phyloP scores from a whole-genome alignment of 1,284 basidiomycete species.

The Puccinia hordei region DNA sequence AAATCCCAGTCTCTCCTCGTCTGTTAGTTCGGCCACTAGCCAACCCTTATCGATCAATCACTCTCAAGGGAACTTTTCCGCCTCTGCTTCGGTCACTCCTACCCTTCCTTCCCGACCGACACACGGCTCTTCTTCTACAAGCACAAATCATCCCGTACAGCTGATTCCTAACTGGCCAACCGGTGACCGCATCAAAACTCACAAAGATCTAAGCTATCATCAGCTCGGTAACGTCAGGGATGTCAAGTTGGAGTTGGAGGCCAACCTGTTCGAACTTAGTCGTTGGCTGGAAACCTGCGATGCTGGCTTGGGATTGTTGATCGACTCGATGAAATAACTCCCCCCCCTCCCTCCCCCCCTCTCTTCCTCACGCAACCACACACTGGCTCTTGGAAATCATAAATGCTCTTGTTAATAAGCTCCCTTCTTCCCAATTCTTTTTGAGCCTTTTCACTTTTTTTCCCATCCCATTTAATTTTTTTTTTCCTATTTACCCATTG shows the following conservation, averaged over 20 bases:
- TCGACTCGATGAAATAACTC: constrained; percentile 36
- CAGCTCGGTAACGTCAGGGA: constrained; percentile 3
- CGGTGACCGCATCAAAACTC: constrained; percentile 25
- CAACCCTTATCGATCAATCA: not conserved
- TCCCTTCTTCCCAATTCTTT: no score
- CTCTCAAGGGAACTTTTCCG: not conserved
- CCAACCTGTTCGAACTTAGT: constrained; percentile 19
- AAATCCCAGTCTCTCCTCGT: constrained; percentile 12
- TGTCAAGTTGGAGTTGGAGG: constrained; percentile 29
- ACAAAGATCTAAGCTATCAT: constrained; percentile 22
- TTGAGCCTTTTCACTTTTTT: no score
- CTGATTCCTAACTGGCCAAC: constrained; percentile 26
- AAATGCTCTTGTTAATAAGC: not conserved
- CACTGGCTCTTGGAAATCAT: no score
- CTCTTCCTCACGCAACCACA: not conserved
- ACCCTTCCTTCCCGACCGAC: not conserved
- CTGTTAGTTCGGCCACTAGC: constrained; percentile 1
- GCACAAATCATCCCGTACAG: not conserved
- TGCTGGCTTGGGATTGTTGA: constrained; percentile 27
- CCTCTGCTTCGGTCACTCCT: not conserved
- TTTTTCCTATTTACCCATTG: no score
- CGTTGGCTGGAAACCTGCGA: constrained; percentile 42
- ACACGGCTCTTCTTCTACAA: not conserved
- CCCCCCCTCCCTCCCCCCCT: not conserved
- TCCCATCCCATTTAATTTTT: no score